phyloP scores from a whole-genome alignment of 305 asterid genomes.

The Fraxinus nigra region DNA sequence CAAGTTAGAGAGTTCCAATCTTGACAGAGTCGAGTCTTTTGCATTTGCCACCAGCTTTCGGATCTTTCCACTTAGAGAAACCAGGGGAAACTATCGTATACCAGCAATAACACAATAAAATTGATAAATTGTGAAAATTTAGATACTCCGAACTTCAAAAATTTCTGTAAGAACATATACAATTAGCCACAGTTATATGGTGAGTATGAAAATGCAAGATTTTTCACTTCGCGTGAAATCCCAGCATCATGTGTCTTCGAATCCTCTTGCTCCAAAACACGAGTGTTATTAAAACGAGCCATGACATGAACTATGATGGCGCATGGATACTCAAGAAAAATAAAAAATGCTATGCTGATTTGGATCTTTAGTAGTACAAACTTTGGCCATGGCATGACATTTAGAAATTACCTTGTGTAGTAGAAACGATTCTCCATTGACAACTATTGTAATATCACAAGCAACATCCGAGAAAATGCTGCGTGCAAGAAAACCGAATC shows the following conservation, averaged over 20 bases:
- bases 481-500: conserved; percentile 19
- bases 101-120: conserved; percentile 14
- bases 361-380: neutral
- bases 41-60: conserved; percentile 53
- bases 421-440: conserved; percentile 55
- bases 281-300: neutral
- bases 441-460: conserved; percentile 61
- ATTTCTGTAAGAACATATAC: neutral
- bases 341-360: neutral
- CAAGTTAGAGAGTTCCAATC: conserved; percentile 44
- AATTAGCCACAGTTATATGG: neutral
- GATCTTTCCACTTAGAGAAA: conserved; percentile 60
- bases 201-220: neutral
- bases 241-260: neutral
- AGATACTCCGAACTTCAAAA: neutral
- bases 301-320: neutral
- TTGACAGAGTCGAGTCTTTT: conserved; percentile 34
- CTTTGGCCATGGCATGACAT: neutral
- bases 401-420: conserved; percentile 53
- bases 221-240: neutral
- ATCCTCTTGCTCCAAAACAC: neutral
- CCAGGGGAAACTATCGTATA: conserved; percentile 52
- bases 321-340: neutral
- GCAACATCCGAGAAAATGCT: conserved; percentile 73
- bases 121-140: conserved; percentile 10